Evolutionary conservation across 2,329 filamentous ascomycete genomes (phyloP), one percentile per base, ranked within the genome.

Genomic region (Fusarium penzigii): DNA sequence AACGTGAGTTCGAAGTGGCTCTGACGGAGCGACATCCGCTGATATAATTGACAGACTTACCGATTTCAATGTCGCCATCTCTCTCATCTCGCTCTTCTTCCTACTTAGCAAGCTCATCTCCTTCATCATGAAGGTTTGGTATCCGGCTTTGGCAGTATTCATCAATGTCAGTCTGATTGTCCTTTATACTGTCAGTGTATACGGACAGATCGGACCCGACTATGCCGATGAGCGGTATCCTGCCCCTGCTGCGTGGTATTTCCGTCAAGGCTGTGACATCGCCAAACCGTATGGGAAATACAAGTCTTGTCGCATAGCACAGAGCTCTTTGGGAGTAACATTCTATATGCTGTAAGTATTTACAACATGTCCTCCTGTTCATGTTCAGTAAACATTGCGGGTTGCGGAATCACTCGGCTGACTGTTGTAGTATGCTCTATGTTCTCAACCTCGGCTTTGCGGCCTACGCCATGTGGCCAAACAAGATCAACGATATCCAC

Each of bases 21-120:
- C 12, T 14, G 42, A 29, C 14, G 17, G 14, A n/a, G 14, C 8
- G 17, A 13, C 14, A 40, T 3, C 16, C 32, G 29, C 46, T 56
- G 39, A 60, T 43, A 39, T 16, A 10, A 39, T 9, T 16, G 20
- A n/a, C 44, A 92, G 89, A 50, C 76, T 90, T 56, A 91, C 89
- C 44, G 78, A 87, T 61, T 90, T 83, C 74, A 91, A 92, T 65
- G 83, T 92, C 61, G 86, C 87, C 66, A 87, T 92, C 61, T 87
- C 88, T 38, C 81, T 93, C 59, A 76, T 91, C 48, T 86, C 84
- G 52, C 86, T 89, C 69, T 93, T 93, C 75, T 78, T 91, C 68
- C 80, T 90, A 56, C 79, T 92, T 42, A 76, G 80, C 69, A 92
- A 91, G 75, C 78, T 82, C 57, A 82, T 88, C 55, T 78, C 82